Conservation (phyloP, 257 asterid species). For the Eustoma russellianum region DNA sequence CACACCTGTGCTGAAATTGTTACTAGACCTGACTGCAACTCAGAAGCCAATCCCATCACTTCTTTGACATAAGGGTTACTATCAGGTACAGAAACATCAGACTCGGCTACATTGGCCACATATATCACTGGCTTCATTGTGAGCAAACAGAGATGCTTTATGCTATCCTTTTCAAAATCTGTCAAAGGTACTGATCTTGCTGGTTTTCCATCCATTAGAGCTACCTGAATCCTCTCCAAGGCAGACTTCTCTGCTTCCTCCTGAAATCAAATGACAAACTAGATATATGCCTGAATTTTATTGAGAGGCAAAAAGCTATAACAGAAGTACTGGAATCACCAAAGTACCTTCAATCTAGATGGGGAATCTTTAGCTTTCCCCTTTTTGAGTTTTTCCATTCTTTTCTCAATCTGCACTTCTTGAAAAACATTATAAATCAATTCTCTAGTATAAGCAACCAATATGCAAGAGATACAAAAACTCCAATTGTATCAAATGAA, state of each 20-base stretch:
- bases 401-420: conserved; percentile 91
- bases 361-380: conserved; percentile 78
- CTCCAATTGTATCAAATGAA: background rate
- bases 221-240: conserved; percentile 58
- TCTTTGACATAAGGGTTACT: conserved; percentile 67
- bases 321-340: conserved; percentile 11
- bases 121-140: conserved; percentile 93
- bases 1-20: conserved; percentile 97
- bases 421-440: conserved; percentile 36
- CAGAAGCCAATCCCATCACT: conserved; percentile 64
- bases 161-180: conserved; percentile 64
- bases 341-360: conserved; percentile 65
- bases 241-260: conserved; percentile 97
- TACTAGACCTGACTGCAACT: conserved; percentile 72
- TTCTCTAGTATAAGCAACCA: conserved; percentile 3
- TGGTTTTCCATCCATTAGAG: conserved; percentile 89
- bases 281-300: conserved; percentile 1
- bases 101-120: conserved; percentile 94
- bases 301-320: conserved; percentile 2
- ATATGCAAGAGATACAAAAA: background rate
- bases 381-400: conserved; percentile 86
- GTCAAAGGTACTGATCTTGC: conserved; percentile 83
- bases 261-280: conserved; percentile 34
- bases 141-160: conserved; percentile 84
- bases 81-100: conserved; percentile 81